These are phyloP conservation scores for Botrytis fabae DNA, from an alignment of 2,329 filamentous ascomycete genomes.

Conservation along the genomic window DNA sequence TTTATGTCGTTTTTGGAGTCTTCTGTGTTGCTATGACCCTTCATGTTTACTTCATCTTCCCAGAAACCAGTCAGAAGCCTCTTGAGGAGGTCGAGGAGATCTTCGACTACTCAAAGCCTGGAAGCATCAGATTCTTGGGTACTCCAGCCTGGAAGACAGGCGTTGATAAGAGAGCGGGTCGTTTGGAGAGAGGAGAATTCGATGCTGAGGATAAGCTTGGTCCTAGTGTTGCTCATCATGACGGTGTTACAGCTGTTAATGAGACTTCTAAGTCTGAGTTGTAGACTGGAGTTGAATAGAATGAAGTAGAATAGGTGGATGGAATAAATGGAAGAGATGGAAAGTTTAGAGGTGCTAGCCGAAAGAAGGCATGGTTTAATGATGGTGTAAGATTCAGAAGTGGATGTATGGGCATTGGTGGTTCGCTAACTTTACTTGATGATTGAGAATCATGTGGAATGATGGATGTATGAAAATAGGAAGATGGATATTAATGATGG, in stretches of 20 bases:
- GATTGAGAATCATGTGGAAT: neutral
- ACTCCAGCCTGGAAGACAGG: constrained; percentile 39
- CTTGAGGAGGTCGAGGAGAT: constrained; percentile 55
- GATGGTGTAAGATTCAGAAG: neutral
- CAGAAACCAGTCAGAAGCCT: constrained; percentile 56
- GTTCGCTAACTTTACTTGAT: neutral
- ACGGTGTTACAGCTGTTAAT: constrained; percentile 7
- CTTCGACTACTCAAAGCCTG: constrained; percentile 44
- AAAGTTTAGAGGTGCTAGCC: neutral
- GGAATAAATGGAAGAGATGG: neutral
- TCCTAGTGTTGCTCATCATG: constrained; percentile 9
- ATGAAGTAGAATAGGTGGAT: neutral
- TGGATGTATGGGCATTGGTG: neutral
- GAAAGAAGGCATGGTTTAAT: constrained; percentile 1
- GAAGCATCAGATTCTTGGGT: constrained; percentile 35
- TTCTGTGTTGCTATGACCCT: constrained; percentile 53
- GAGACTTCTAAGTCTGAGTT: constrained; percentile 18
- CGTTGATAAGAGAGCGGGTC: constrained; percentile 32
- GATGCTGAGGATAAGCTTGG: constrained; percentile 37
- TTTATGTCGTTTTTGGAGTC: constrained; percentile 54
- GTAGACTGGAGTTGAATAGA: neutral
- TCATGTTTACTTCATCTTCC: constrained; percentile 56
- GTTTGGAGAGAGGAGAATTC: constrained; percentile 36
- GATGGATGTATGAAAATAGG: neutral
- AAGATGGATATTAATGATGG: neutral